Percentiles rank a stretch among this genome's conserved stretches.
These are phyloP conservation scores for Solanum pimpinellifolium DNA, from an alignment of 257 asterid genomes.

Conservation along the genomic window DNA sequence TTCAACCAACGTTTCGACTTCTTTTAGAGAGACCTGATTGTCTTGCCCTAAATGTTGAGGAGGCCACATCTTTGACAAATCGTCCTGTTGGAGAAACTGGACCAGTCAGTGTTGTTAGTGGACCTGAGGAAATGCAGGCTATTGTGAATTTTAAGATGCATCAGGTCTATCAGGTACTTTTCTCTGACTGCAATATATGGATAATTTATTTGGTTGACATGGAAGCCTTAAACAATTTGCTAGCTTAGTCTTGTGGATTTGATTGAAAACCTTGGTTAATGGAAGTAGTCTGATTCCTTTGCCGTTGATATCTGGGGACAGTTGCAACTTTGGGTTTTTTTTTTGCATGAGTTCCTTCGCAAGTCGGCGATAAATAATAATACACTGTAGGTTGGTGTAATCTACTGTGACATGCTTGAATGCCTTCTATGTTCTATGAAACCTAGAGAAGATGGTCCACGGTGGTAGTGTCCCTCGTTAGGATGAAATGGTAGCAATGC, in stretches of 20 bases:
- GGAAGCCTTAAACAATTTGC: not conserved
- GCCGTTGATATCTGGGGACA: not conserved
- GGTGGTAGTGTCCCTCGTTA: not conserved
- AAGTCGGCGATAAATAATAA: not conserved
- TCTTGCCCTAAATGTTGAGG: constrained; percentile 64
- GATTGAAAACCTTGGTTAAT: not conserved
- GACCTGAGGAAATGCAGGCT: constrained; percentile 68
- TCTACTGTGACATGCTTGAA: not conserved
- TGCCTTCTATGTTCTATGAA: not conserved
- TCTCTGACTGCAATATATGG: not conserved
- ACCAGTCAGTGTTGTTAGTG: constrained; percentile 43
- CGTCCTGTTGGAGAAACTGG: constrained; percentile 76
- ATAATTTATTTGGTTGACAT: not conserved
- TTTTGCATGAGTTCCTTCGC: not conserved
- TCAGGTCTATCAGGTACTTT: constrained; percentile 58
- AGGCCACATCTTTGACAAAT: constrained; percentile 49
- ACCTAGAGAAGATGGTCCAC: not conserved
- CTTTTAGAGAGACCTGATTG: constrained; percentile 77
- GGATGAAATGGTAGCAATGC: not conserved
- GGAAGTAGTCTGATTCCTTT: not conserved
- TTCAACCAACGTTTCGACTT: constrained; percentile 82
- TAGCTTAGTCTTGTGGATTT: not conserved
- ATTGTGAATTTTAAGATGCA: constrained; percentile 74
- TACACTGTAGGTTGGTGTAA: not conserved
- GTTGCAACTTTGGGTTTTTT: not conserved